phyloP scores from a whole-genome alignment of 2,329 filamentous ascomycete genomes.

The Gremmenia infestans region DNA sequence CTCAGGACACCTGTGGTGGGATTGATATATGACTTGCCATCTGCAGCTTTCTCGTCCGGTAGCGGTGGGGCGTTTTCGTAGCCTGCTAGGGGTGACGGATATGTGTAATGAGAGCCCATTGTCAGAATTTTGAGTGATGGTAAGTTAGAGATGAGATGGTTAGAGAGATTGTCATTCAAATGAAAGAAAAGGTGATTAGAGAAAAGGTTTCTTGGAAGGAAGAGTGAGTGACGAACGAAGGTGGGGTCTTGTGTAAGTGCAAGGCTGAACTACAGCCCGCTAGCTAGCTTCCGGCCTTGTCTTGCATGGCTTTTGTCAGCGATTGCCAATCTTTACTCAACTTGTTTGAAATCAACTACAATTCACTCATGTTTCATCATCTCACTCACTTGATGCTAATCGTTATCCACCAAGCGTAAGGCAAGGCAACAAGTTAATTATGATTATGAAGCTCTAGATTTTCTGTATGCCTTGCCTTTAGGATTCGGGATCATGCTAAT shows the following conservation, averaged over 20 bases:
- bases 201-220: background rate
- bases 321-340: background rate
- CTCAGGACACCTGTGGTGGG: conserved; percentile 56
- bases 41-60: conserved; percentile 43
- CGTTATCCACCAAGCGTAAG: background rate
- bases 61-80: conserved; percentile 45
- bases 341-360: too few species aligned
- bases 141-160: background rate
- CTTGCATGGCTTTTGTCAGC: background rate
- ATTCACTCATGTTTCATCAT: too few species aligned
- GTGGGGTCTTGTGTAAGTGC: background rate
- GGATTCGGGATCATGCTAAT: background rate
- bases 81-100: conserved; percentile 47
- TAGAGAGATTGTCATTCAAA: background rate
- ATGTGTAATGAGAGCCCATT: conserved; percentile 44
- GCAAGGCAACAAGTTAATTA: background rate
- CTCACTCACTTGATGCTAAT: background rate
- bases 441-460: background rate
- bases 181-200: background rate
- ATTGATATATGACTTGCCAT: conserved; percentile 76
- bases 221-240: background rate
- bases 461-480: background rate
- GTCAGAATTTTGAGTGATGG: conserved; percentile 28
- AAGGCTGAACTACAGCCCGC: background rate
- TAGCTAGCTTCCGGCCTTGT: background rate